Base-by-base conservation (phyloP, 305 asterid genomes). In the Plantago lanceolata region DNA sequence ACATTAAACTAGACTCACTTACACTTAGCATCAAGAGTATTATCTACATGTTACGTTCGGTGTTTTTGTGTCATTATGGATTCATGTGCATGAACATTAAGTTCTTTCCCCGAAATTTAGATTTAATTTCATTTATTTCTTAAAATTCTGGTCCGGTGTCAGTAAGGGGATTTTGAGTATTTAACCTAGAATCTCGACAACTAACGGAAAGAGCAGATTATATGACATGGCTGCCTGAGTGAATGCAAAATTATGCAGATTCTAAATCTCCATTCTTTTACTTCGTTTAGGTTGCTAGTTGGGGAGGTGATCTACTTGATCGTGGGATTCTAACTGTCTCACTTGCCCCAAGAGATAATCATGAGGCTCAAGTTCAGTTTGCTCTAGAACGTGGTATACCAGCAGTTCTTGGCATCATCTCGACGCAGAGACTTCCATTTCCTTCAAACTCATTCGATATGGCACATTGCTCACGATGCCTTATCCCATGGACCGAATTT, bases 381-480 rank as follows among this genome's bases (percentile, higher is more conserved):
- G 90, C 94, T 43, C 84, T 86, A 15, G 94, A 86, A 65, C 88
- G 94, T 57, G 94, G 94, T 59, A 86, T 86, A 68, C 94, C 94
- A 26, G 94, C 94, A 7, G 75, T 86, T 69, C 76, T 86, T 24
- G 94, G 94, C 47, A 68, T 86, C 68, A 82, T 86, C 67, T 86
- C 94, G 6, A 84, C 90, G 0, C 94, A 86, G 37, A 74, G 94
- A 56, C 88, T 86, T 62, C 94, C 94, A 54, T 86, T 86, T 63
- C 90, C 94, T 21, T 86, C 94, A 55, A 84, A 82, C 71, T 79
- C 94, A 17, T 86, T 86, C 59, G 94, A 86, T 67, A 84, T 86
- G 90, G 94, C 90, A 24, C 94, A 86, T 76, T 86, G 94, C 76
- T 84, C 94, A 9, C 78, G 94, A 76, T 86, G 94, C 81, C 88